These are phyloP conservation scores for Puya raimondii DNA, from an alignment of 176 grass and related monocot genomes.

Conservation along the genomic window DNA sequence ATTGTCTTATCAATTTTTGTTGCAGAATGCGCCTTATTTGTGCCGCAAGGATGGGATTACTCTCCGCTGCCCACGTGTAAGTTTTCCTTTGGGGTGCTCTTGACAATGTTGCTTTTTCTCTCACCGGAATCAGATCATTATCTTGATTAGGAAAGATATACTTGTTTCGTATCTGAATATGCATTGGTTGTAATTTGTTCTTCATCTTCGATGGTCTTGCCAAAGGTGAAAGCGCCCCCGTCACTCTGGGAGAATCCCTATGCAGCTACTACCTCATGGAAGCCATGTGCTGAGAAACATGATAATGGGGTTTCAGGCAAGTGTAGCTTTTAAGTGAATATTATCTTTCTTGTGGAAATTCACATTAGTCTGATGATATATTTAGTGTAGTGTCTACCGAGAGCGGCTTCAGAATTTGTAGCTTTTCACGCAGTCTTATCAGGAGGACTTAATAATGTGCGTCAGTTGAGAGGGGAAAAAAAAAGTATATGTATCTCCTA, in stretches of 20 bases:
- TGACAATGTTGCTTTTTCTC: not conserved
- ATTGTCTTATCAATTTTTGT: not conserved
- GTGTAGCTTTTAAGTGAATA: not conserved
- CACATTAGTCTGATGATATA: not conserved
- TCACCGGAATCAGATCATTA: too few species aligned
- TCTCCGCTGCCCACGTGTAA: slow-evolving; percentile 76
- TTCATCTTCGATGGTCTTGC: slow-evolving; percentile 12
- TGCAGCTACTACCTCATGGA: slow-evolving; percentile 69
- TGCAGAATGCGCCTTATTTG: slow-evolving; percentile 71
- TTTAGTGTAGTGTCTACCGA: not conserved
- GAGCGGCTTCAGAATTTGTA: too few species aligned
- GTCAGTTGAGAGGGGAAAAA: too few species aligned
- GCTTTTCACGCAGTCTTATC: too few species aligned
- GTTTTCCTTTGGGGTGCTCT: not conserved
- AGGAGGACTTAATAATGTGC: too few species aligned
- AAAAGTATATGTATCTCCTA: too few species aligned
- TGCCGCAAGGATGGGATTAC: slow-evolving; percentile 88
- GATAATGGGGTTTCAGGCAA: slow-evolving; percentile 64
- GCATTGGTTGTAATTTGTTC: not conserved
- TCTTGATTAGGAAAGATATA: slow-evolving; percentile 5
- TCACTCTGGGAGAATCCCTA: slow-evolving; percentile 96
- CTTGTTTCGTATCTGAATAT: slow-evolving; percentile 2
- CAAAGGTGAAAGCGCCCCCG: slow-evolving; percentile 40
- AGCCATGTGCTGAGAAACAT: slow-evolving; percentile 67
- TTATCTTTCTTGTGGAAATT: not conserved